phyloP scores from a whole-genome alignment of 768 basidiomycete genomes.

The Suillus alpinus region DNA sequence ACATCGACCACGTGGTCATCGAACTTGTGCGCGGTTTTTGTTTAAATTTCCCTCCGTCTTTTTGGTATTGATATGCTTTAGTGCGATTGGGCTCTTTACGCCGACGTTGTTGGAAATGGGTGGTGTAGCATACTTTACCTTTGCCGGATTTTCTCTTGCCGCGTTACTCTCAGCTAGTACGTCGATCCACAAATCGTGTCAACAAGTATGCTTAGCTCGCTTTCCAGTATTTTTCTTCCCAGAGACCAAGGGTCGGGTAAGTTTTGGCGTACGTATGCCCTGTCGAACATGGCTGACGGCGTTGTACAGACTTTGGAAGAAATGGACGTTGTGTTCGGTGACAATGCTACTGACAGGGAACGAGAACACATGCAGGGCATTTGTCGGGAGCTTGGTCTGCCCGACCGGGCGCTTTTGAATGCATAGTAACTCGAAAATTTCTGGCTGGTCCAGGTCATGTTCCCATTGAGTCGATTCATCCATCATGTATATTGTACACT shows the following conservation, averaged over 20 bases:
- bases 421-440: background rate
- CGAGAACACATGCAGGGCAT: constrained; percentile 26
- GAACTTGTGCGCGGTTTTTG: constrained; percentile 27
- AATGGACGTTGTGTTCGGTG: constrained; percentile 32
- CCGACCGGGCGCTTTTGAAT: constrained; percentile 20
- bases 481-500: background rate
- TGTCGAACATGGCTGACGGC: background rate
- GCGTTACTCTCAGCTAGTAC: constrained; percentile 29
- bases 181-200: constrained; percentile 1
- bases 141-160: constrained; percentile 23
- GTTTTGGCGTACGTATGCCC: background rate
- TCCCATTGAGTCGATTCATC: background rate
- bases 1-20: constrained; percentile 42
- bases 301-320: constrained; percentile 28
- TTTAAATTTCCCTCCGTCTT: background rate
- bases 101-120: constrained; percentile 21
- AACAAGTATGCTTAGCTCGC: background rate
- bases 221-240: constrained; percentile 25
- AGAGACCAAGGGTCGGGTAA: constrained; percentile 32
- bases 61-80: constrained; percentile 6
- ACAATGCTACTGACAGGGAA: constrained; percentile 24
- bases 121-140: constrained; percentile 29
- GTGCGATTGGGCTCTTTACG: constrained; percentile 27
- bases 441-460: background rate
- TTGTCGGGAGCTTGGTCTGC: constrained; percentile 27